Percentiles rank a stretch among this genome's conserved stretches.
These are phyloP conservation scores for Ceratobasidium sp. DNA, from an alignment of 1,284 basidiomycete species.

Conservation along the genomic window DNA sequence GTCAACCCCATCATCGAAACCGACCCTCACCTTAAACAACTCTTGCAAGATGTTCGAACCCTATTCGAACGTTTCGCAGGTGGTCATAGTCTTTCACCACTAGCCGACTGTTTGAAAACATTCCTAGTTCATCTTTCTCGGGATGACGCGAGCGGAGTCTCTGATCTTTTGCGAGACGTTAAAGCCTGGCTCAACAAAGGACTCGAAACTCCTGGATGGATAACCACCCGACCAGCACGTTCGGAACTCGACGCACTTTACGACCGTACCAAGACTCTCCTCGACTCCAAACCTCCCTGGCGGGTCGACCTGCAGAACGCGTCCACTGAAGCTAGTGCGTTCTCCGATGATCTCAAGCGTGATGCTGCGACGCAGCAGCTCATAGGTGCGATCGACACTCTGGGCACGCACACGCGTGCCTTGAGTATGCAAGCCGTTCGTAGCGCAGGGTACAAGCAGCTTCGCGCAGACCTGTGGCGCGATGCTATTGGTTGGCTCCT, in stretches of 20 bases:
- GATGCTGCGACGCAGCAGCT: slow-evolving; percentile 58
- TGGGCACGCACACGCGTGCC: slow-evolving; percentile 22
- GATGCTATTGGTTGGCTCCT: slow-evolving; percentile 58
- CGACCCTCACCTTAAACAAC: slow-evolving; percentile 52
- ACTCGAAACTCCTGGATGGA: slow-evolving; percentile 54
- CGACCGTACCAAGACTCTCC: slow-evolving; percentile 54
- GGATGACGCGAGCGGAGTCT: slow-evolving; percentile 49
- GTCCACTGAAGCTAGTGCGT: slow-evolving; percentile 52
- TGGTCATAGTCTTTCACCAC: slow-evolving; percentile 56
- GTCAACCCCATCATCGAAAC: slow-evolving; percentile 50
- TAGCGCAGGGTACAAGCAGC: slow-evolving; percentile 28
- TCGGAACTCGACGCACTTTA: slow-evolving; percentile 55
- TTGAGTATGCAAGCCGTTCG: slow-evolving; percentile 39
- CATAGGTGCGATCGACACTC: slow-evolving; percentile 50
- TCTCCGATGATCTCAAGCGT: slow-evolving; percentile 52
- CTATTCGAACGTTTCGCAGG: slow-evolving; percentile 60
- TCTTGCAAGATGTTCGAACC: slow-evolving; percentile 54
- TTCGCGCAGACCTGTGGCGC: slow-evolving; percentile 50
- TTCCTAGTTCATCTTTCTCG: slow-evolving; percentile 50
- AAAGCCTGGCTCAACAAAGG: slow-evolving; percentile 56
- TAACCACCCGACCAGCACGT: slow-evolving; percentile 54
- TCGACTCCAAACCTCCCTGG: slow-evolving; percentile 49
- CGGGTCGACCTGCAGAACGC: slow-evolving; percentile 48
- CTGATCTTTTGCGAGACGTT: slow-evolving; percentile 53
- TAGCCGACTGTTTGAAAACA: slow-evolving; percentile 51